Evolutionary conservation across 495 filamentous ascomycete species (phyloP), one percentile per base, ranked within the genome.

Genomic region (Cairneyella variabilis): DNA sequence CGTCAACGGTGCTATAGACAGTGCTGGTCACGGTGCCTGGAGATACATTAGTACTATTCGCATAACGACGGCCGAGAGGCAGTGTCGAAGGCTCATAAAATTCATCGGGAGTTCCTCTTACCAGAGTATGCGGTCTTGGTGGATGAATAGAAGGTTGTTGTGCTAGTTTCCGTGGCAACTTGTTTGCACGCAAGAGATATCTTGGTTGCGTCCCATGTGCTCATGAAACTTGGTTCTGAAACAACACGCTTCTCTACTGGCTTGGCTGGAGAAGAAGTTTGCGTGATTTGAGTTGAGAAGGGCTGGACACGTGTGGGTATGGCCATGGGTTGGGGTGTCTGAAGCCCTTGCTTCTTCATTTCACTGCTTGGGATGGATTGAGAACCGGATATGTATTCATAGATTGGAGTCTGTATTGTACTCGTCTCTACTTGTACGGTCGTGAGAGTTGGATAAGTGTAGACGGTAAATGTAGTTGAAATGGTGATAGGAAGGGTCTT

Each of bases 161-260:
- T 50, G 10, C 11, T 17, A 14, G 47, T 50, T 12, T 32, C 47
- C 2, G 47, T 50, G 18, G 47, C 47, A 22, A 50, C 47, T 26
- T 50, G 47, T 8, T 3, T 6, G 23, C 47, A 50, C 8, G 47
- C 47, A 25, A 16, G 10, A n/a, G 47, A 50, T 3, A 37, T 50
- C 16, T 50, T 38, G 5, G 5, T 6, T 3, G 47, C 10, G 20
- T 20, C 30, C 47, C 32, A 50, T 3, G 28, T 23, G 9, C 3
- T 6, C 20, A 50, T 39, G 10, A 39, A 39, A 21, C n/a, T 23
- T 38, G 47, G 47, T 5, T 3, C 3, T 3, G n/a, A 16, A 26
- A 37, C 47, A 6, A 8, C 27, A 22, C 28, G 16, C 28, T 38
- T 38, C 9, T 37, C 3, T 21, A 10, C 11, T 3, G 5, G 23